Base-by-base conservation (phyloP, 2,329 filamentous ascomycete species). In the Aspergillus pseudoviridinutans region DNA sequence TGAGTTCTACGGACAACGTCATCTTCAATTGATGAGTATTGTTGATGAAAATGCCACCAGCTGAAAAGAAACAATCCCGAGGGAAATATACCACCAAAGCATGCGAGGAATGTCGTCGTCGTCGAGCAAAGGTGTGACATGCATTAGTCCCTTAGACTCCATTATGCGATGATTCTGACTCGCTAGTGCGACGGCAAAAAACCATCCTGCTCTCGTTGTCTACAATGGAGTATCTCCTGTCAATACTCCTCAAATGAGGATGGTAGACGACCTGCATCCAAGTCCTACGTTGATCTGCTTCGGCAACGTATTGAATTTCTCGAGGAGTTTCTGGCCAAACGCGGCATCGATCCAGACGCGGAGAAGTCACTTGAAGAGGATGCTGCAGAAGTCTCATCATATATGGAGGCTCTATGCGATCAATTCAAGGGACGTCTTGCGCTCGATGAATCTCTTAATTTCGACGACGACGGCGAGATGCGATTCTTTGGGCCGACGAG, bases 401-500 rank as follows among this genome's bases (percentile, higher is more conserved):
- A 55, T 27, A 50, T 65, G 41, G 61, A 66, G 46, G 61, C 66
- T 32, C 8, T 69, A 10, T 65, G 57, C 25, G 54, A 62, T 2
- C 63, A 62, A 3, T 68, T 72, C 50, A 69, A 73, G 42, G 72
- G 73, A 0, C 63, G 68, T 3, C 59, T 75, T 1, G 71, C 68
- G 17, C 49, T 74, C 0, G 73, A 75, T n/a, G 73, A 73, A 42
- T 67, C 70, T 5, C 57, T 73, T 28, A 72, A 74, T 41, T 74
- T 71, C 27, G 72, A 76, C 24, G 65, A 66, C 25, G 72, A 75
- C 41, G 67, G 67, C 0, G 73, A 76, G 51, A 64, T 68, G 49
- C 61, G 69, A 1, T 76, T 74, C 51, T 76, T 75, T 56, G 73
- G 74, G 0, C 66, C 71, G 1, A 68, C 73, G 0, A 76, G 73